phyloP scores from a whole-genome alignment of 1,284 basidiomycete genomes.

The Rhizopogon parksii region DNA sequence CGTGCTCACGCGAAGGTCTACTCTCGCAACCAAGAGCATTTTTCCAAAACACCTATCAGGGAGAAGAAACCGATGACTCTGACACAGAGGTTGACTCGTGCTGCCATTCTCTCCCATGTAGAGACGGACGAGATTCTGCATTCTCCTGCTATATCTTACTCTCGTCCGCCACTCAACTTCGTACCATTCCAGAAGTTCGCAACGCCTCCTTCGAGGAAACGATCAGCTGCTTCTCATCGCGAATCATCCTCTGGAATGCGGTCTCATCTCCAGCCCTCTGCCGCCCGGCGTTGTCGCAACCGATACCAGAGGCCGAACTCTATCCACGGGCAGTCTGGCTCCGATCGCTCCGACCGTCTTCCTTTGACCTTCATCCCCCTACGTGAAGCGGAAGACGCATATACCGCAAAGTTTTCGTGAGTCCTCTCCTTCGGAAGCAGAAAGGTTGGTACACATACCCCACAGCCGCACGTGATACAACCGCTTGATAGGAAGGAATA shows the following conservation, averaged over 20 bases:
- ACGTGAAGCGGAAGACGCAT: conserved; percentile 24
- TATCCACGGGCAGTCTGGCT: not conserved
- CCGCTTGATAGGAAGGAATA: no score
- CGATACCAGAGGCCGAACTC: not conserved
- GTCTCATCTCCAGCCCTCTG: not conserved
- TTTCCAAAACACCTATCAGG: not conserved
- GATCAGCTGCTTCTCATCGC: not conserved
- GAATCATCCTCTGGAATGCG: not conserved
- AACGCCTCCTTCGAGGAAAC: not conserved
- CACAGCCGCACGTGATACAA: not conserved
- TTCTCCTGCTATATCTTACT: conserved; percentile 1
- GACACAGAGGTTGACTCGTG: conserved; percentile 18
- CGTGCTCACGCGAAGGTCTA: not conserved
- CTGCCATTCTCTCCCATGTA: conserved; percentile 20
- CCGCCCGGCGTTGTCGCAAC: not conserved
- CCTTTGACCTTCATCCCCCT: conserved; percentile 22
- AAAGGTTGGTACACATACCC: not conserved
- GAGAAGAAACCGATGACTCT: conserved; percentile 7
- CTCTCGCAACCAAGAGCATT: not conserved
- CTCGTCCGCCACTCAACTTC: conserved; percentile 23
- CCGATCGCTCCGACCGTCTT: conserved; percentile 1
- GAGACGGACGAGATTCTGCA: conserved; percentile 17
- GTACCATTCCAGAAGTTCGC: conserved; percentile 20
- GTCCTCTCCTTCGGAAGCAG: not conserved
- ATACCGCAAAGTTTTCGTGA: conserved; percentile 24